Evolutionary conservation across 768 basidiomycete genomes (phyloP).

Genomic region (Jaapia argillacea): DNA sequence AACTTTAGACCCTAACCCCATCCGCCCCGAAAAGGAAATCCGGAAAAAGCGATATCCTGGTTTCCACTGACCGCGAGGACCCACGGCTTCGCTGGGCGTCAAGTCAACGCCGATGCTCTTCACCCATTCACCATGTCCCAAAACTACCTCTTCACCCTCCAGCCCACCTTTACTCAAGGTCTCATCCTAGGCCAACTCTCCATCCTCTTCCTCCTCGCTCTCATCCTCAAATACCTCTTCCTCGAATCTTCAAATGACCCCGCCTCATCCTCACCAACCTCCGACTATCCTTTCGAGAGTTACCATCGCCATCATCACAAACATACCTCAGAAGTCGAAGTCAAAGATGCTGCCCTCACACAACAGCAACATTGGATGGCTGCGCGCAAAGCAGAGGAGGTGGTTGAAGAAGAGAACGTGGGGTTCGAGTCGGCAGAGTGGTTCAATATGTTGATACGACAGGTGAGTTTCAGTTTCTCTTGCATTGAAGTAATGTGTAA

Average conservation of each 20-base stretch:
- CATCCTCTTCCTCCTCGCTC: slow-evolving; percentile 61
- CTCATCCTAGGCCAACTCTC: slow-evolving; percentile 88
- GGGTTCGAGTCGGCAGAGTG: slow-evolving; percentile 68
- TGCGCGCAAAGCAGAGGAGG: slow-evolving; percentile 3
- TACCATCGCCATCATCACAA: slow-evolving; percentile 55
- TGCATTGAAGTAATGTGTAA: background rate
- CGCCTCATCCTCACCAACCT: too few species aligned
- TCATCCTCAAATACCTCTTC: slow-evolving; percentile 93
- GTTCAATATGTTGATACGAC: slow-evolving; percentile 79
- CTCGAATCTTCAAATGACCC: slow-evolving; percentile 49
- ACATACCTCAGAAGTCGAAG: too few species aligned
- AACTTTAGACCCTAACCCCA: background rate
- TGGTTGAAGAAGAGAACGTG: slow-evolving; percentile 7
- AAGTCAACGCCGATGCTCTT: slow-evolving; percentile 2
- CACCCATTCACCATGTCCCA: slow-evolving; percentile 22
- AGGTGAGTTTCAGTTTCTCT: slow-evolving; percentile 36
- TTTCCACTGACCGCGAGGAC: too few species aligned
- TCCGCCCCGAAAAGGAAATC: background rate
- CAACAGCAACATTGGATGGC: too few species aligned
- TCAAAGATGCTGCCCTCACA: too few species aligned
- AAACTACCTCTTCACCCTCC: slow-evolving; percentile 61
- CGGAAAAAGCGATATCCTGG: background rate
- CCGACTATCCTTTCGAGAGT: slow-evolving; percentile 42
- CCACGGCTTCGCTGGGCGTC: too few species aligned
- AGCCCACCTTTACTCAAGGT: slow-evolving; percentile 93